Percentiles rank a stretch among this genome's conserved stretches.
Conservation (phyloP, 78 protist genomes). For the Dictyostelium citrinum region DNA sequence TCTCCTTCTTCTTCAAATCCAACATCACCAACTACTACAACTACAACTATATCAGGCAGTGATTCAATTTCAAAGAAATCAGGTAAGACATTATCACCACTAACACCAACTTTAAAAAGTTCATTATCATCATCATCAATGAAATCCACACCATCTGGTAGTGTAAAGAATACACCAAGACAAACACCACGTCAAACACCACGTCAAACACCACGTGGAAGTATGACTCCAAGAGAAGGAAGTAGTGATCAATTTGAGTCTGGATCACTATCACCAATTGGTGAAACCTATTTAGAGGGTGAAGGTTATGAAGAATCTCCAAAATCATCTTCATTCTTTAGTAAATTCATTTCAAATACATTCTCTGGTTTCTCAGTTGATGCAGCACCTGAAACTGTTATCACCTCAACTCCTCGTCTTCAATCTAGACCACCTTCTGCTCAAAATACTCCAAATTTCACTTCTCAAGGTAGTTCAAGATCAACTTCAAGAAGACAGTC, state of each 20-base stretch:
- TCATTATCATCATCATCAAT: not conserved
- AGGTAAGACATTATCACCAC: not conserved
- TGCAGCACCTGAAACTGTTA: not conserved
- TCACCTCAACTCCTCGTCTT: not conserved
- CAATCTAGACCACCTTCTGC: not conserved
- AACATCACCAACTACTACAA: not conserved
- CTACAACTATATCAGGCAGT: not conserved
- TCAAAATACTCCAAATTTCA: not conserved
- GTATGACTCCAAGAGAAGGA: not conserved
- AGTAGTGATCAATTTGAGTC: not conserved
- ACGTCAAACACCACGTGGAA: not conserved
- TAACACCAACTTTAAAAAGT: not conserved
- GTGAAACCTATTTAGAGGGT: not conserved
- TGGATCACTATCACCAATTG: not conserved
- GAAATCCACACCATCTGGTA: not conserved
- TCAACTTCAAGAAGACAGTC: not conserved
- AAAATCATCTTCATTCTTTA: not conserved
- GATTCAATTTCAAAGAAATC: conserved; percentile 2
- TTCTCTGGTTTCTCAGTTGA: conserved; percentile 17
- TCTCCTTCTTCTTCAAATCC: not conserved
- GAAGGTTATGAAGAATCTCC: conserved; percentile 2
- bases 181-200: not conserved
- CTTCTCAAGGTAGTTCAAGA: not conserved
- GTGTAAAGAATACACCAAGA: not conserved
- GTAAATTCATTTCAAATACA: conserved; percentile 32